Conservation (phyloP, 257 asterid species). For the Solanum pimpinellifolium region DNA sequence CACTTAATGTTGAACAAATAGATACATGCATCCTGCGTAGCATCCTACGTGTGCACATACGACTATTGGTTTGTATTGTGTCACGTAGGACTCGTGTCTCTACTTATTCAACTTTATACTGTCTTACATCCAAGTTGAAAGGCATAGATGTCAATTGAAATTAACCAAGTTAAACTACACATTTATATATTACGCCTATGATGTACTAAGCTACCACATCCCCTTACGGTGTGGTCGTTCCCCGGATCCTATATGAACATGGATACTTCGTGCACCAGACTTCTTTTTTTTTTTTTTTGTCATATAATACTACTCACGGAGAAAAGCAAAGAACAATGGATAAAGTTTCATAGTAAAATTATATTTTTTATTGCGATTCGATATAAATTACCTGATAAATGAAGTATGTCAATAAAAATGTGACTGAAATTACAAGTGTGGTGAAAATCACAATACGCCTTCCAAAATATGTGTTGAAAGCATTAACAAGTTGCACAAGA, state of each 20-base stretch:
- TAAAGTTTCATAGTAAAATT: no score
- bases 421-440: conserved; percentile 21
- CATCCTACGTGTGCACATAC: not conserved
- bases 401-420: conserved; percentile 26
- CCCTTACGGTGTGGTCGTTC: not conserved
- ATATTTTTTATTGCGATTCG: no score
- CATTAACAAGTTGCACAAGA: conserved; percentile 16
- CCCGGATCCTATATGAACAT: not conserved
- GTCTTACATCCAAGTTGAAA: not conserved
- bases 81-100: not conserved
- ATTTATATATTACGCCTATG: no score
- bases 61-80: not conserved
- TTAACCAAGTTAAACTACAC: no score
- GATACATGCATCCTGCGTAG: not conserved
- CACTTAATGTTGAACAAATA: not conserved
- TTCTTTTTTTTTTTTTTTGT: not conserved
- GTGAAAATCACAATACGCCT: conserved; percentile 12
- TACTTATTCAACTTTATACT: not conserved
- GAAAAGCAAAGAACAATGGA: no score
- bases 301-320: no score
- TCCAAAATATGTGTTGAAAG: conserved; percentile 1
- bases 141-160: not conserved
- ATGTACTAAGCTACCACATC: not conserved
- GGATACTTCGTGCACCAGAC: not conserved
- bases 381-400: conserved; percentile 24